Evolutionary conservation across 1,284 basidiomycete species (phyloP), one percentile per base, ranked within the genome.

Genomic region (Apiotrichum laibachii): DNA sequence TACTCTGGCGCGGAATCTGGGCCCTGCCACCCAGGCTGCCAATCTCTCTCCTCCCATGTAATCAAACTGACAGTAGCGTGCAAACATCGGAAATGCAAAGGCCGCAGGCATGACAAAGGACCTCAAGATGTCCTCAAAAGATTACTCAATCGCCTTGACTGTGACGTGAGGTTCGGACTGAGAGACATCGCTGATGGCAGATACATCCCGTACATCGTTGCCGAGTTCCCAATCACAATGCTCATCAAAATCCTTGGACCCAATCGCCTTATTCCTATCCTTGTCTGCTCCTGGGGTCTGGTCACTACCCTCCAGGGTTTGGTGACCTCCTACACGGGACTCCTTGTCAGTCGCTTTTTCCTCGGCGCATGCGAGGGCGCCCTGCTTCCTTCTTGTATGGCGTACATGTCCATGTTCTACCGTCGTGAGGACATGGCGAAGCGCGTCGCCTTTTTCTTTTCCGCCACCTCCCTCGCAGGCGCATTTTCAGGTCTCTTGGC

Each of bases 351-450:
- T 33, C 81, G 87, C 4, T 77, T 88, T 65, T 83, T 83, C 68
- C 81, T 88, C 22, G 87, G 86, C 2, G 66, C 86, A 0, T 85
- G 83, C 63, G 86, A 87, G 78, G 85, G 86, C 47, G 86, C 86
- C 19, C 78, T 88, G n/a, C 81, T 88, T 18, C 86, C 86, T 15
- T 84, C 26, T 10, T 22, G 10, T 8, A 43, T 33, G 13, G 39
- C 42, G 18, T 47, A 47, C 31, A 69, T 83, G 21, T 81, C 81
- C 0, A 82, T 81, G 4, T 83, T 83, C 61, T 84, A 84, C 67
- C 80, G 78, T 57, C 76, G 82, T 39, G 73, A 78, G 45, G 82
- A 83, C 63, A 70, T 83, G 11, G 82, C 81, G 37, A 81, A 81
- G 33, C 75, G 82, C 7, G 69, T 82, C 22, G 82, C 81, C 26